Base-by-base conservation (phyloP, 441 rosid species). In the Populus tomentosa region DNA sequence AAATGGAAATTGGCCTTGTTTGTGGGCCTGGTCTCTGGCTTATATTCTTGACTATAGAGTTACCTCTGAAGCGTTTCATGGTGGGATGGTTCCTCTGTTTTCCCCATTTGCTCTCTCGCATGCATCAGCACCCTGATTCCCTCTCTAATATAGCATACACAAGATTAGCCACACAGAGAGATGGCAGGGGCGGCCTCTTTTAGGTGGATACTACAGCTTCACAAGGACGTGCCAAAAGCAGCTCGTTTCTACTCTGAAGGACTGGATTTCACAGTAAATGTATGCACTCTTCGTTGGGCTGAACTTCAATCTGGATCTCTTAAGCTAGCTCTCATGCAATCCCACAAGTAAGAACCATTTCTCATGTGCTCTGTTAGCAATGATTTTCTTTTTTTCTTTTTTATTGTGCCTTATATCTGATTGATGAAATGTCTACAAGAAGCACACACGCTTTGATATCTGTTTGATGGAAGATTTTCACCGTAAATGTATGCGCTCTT, bases 181-280 rank as follows among this genome's bases (percentile, higher is more conserved):
- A 87, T 86, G 92, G 91, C 83, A 26, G 77, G 61, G 73, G 88
- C 89, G 79, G 90, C 88, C 61, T 84, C 95, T 74, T 91, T 94
- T 82, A 81, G 95, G 84, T 92, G 98, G 98, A 78, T 96, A 30
- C 84, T 96, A 83, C 98, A 91, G 85, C 91, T 96, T 0, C 98
- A 96, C 85, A 94, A 74, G 83, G 98, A 96, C 80, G 98, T 96
- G 28, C 97, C 98, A 5, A 88, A 80, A 77, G 96, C 97, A 5
- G 93, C 97, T 71, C 82, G 85, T n/a, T 92, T 96, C 87, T 96
- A 96, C 84, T 86, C 90, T 10, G 84, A 94, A 81, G 97, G 98
- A 40, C 89, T 96, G 14, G 94, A 89, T 73, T 87, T 92, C 81
- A 84, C 95, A 5, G 89, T 92, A 73, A 89, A 89, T 61, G 90